Evolutionary conservation across 1,284 basidiomycete genomes (phyloP), one percentile per base, ranked within the genome.

Genomic region (Taiwanofungus camphoratus): DNA sequence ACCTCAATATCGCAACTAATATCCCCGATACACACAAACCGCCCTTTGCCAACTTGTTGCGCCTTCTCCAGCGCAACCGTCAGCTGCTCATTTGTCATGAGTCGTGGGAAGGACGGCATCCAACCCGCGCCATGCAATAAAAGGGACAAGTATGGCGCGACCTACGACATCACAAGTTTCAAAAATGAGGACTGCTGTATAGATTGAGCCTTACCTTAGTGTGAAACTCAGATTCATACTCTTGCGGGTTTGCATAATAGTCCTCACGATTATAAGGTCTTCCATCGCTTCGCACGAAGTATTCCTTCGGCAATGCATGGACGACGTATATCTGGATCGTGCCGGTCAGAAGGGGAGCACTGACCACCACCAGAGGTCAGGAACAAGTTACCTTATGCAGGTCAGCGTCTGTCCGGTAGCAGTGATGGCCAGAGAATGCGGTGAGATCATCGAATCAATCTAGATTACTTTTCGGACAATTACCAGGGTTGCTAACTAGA

Each of bases 71-170:
- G 67, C 0, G 82, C 79, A 24, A 60, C 57, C 0, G 62, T 60
- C 6, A 92, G 69, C 50, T 88, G 78, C 0, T 70, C 67, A 24
- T 77, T 87, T 1, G 77, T 78, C 74, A 95, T 82, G 6, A 92
- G 66, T 3, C 88, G 76, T 12, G 92, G 92, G 64, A 76, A 93
- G 0, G 70, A 73, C 0, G 76, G 71, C 13, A 78, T 68, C 91
- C 92, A 95, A 22, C 90, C 91, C 0, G 83, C 77, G 6, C 91
- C 92, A 52, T 95, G 91, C 39, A 95, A 70, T 44, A 94, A 74
- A 4, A 91, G 74, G 0, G 87, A 90, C 2, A 91, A 68, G 61
- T 89, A 91, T 0, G 88, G 92, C 0, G 89, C 88, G 30, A 93
- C 71, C 87, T 89, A 12, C 9, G 9, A 33, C 7, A 20, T 33